Evolutionary conservation across 169 alveolate species (phyloP), one percentile per base, ranked within the genome.

Genomic region (Cystoisospora suis): DNA sequence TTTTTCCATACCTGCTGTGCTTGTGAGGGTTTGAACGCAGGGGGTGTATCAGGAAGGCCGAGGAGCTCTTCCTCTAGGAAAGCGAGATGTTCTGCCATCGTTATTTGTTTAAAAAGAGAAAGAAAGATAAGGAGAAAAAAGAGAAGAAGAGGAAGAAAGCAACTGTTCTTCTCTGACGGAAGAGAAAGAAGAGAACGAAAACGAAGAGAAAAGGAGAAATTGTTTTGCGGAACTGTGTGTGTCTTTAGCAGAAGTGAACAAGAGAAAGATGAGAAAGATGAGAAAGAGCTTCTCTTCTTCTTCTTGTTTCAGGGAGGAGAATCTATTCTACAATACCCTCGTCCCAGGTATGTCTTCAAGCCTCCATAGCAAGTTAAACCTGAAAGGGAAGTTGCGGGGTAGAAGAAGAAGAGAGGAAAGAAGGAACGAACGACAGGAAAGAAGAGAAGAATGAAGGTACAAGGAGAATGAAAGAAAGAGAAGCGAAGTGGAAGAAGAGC

Each of bases 1-100:
- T 49, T 49, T 49, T 49, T 49, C 61, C 83, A 17, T 38, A 72
- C 83, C 32, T 72, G 83, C 83, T 72, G 83, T 38, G 83, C 38
- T 34, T 72, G 83, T 53, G 83, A 72, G 32, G 83, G 83, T 29
- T 27, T 72, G 53, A 40, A 38, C 56, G 53, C 58, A 3, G 83
- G n/a, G 17, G 53, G 53, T 5, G 83, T 40, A 38, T 72, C 83
- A 56, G 83, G 83, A 46, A 9, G 23, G 20, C 83, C 83, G 58
- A 34, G 42, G 17, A 72, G 83, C 56, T 72, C 83, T 34, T 72
- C 38, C 56, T 72, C 83, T 17, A 72, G 53, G 27, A 72, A 72
- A 27, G 83, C 17, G 23, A 72, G 53, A 72, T 72, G 53, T 6
- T 72, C 83, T 38, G 56, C 53, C 83, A 72, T 72, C 83, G 6